Percentiles rank a stretch among this genome's conserved stretches.
These are phyloP conservation scores for Neurospora sp. DNA, from an alignment of 495 filamentous ascomycete genomes.

Conservation along the genomic window DNA sequence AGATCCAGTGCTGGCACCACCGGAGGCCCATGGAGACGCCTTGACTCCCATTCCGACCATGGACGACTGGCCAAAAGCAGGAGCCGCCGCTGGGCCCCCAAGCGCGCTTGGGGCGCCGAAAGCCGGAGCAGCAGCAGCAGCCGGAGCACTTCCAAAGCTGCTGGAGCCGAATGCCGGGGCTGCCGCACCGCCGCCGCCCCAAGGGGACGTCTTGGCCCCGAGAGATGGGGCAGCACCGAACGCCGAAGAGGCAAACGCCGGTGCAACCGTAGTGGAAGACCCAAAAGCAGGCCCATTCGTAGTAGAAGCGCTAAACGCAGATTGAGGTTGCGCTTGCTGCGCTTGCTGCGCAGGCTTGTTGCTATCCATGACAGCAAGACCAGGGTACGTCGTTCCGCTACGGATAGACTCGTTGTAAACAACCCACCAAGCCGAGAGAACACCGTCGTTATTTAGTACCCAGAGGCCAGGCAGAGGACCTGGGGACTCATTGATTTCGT, in stretches of 20 bases:
- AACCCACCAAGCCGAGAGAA: constrained; percentile 81
- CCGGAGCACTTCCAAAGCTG: constrained; percentile 27
- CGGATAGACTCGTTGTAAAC: constrained; percentile 80
- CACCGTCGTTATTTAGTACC: constrained; percentile 80
- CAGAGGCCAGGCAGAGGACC: constrained; percentile 79
- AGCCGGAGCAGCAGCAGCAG: constrained; percentile 11
- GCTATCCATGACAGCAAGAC: constrained; percentile 41
- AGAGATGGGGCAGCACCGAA: constrained; percentile 30
- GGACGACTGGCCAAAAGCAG: constrained; percentile 45
- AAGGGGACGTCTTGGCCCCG: constrained; percentile 32
- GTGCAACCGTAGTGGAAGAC: background rate
- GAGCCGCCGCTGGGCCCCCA: constrained; percentile 22
- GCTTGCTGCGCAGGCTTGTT: constrained; percentile 19
- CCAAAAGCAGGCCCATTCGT: constrained; percentile 20
- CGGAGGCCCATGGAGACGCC: constrained; percentile 32
- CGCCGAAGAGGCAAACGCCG: constrained; percentile 27
- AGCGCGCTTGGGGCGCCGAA: constrained; percentile 40
- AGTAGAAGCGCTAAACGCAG: constrained; percentile 23
- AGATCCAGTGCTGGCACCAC: constrained; percentile 15
- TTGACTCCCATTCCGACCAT: constrained; percentile 16
- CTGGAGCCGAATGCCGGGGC: constrained; percentile 27
- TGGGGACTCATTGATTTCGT: constrained; percentile 60
- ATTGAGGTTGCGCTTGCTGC: constrained; percentile 8
- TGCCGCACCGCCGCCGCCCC: constrained; percentile 26
- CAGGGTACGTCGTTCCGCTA: constrained; percentile 58